phyloP scores from a whole-genome alignment of 768 basidiomycete genomes.

The Macrolepiota albuminosa region DNA sequence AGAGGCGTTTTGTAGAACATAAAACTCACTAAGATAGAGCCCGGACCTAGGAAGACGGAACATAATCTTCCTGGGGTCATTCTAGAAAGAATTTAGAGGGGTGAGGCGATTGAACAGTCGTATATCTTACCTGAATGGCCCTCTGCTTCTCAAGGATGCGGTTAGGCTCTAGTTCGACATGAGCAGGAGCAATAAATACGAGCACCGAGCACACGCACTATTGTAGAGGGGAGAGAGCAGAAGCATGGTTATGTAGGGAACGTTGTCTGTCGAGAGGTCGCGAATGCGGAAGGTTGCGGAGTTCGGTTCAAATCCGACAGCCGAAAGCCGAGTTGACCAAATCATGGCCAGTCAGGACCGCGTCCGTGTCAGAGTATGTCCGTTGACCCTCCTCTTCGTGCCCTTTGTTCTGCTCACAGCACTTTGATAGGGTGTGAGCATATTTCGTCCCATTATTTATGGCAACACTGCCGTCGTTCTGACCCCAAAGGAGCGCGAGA shows the following conservation, averaged over 20 bases:
- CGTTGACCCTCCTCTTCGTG: constrained; percentile 12
- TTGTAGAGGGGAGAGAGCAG: constrained; percentile 57
- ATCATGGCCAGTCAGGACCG: constrained; percentile 46
- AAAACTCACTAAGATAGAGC: constrained; percentile 56
- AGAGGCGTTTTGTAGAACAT: not conserved
- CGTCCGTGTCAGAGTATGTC: constrained; percentile 73
- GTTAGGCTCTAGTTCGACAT: constrained; percentile 48
- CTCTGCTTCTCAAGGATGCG: constrained; percentile 60
- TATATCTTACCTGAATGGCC: constrained; percentile 52
- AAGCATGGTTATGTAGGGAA: constrained; percentile 32
- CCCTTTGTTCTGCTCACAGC: constrained; percentile 11
- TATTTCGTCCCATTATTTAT: constrained; percentile 90
- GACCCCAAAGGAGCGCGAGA: constrained; percentile 63
- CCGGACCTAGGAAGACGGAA: constrained; percentile 56
- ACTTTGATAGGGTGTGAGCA: constrained; percentile 66
- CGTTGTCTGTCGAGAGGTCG: constrained; percentile 17
- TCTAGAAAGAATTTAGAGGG: constrained; percentile 23
- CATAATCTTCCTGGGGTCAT: constrained; percentile 49
- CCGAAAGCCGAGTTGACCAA: constrained; percentile 27
- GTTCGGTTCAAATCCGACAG: constrained; percentile 29
- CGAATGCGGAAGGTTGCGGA: constrained; percentile 37
- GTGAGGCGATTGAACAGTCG: constrained; percentile 7
- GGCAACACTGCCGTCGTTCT: constrained; percentile 88
- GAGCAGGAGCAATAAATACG: not conserved
- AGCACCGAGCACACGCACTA: constrained; percentile 38